A percentile compares a stretch with the other conserved stretches of the same genome.
Evolutionary conservation across 306 rosid genomes (phyloP).

Genomic region (Trifolium pratense): DNA sequence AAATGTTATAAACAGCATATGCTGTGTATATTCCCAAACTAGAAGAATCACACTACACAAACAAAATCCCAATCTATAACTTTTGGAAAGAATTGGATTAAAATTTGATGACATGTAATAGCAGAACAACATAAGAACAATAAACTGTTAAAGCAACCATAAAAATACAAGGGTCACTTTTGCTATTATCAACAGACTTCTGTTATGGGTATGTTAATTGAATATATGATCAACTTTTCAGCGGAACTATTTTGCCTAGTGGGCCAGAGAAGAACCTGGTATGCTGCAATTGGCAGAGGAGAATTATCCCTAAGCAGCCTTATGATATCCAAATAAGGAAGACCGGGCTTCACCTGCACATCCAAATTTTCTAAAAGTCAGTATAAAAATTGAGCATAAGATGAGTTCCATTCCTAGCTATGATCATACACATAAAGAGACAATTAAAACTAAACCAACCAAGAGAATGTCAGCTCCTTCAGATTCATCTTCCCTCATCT

Average conservation of each 20-base stretch:
- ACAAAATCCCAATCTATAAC: slow-evolving; percentile 12
- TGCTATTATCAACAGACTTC: slow-evolving; percentile 1
- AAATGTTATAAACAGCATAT: background rate
- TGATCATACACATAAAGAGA: background rate
- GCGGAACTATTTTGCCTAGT: slow-evolving; percentile 13
- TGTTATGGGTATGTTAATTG: slow-evolving; percentile 5
- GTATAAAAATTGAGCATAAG: slow-evolving; percentile 20
- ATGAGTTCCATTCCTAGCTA: slow-evolving; percentile 5
- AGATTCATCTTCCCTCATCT: slow-evolving; percentile 81
- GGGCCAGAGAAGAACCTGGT: slow-evolving; percentile 67
- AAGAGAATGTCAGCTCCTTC: slow-evolving; percentile 99
- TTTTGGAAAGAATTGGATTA: background rate
- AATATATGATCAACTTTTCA: slow-evolving; percentile 33
- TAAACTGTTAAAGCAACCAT: slow-evolving; percentile 25
- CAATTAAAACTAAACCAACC: slow-evolving; percentile 58
- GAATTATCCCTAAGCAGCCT: slow-evolving; percentile 87
- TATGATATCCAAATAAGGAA: slow-evolving; percentile 89
- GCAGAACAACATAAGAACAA: background rate
- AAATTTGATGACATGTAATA: slow-evolving; percentile 20
- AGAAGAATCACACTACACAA: background rate
- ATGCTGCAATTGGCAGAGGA: slow-evolving; percentile 89
- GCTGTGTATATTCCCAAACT: slow-evolving; percentile 9
- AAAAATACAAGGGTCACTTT: slow-evolving; percentile 5
- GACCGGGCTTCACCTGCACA: slow-evolving; percentile 92
- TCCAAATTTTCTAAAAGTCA: slow-evolving; percentile 27